Evolutionary conservation across 225 moss, liverwort and hornwort species (phyloP).

Genomic region (Antitrichia curtipendula): DNA sequence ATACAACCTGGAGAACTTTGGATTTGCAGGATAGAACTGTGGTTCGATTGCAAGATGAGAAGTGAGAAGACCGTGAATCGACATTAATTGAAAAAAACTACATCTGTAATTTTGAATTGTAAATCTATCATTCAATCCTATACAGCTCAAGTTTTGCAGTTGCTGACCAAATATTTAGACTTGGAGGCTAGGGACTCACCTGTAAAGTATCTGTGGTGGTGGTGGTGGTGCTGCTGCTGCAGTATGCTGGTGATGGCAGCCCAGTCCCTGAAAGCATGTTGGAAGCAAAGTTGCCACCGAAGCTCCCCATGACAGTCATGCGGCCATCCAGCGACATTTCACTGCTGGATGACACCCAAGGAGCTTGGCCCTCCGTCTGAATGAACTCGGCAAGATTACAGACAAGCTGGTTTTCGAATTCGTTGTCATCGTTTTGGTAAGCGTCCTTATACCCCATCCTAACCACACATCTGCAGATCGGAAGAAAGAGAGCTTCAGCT

Average conservation of each 20-base stretch:
- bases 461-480: conserved; percentile 28
- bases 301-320: conserved; percentile 37
- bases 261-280: neutral
- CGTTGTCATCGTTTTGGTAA: conserved; percentile 10
- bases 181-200: conserved; percentile 3
- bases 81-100: neutral
- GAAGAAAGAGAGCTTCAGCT: neutral
- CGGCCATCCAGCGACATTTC: conserved; percentile 46
- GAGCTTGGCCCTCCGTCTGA: conserved; percentile 37
- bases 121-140: neutral
- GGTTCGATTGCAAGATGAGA: neutral
- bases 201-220: neutral
- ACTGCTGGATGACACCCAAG: conserved; percentile 56
- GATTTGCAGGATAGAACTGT: neutral
- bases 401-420: conserved; percentile 38
- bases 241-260: neutral
- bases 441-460: conserved; percentile 42
- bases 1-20: neutral
- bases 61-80: no score
- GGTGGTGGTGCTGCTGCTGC: neutral
- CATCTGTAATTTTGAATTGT: neutral
- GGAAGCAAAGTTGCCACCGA: neutral
- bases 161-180: neutral
- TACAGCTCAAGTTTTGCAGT: neutral
- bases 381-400: conserved; percentile 66